Evolutionary conservation across 495 filamentous ascomycete species (phyloP), one percentile per base, ranked within the genome.

Genomic region (Thermothielavioides terrestris): DNA sequence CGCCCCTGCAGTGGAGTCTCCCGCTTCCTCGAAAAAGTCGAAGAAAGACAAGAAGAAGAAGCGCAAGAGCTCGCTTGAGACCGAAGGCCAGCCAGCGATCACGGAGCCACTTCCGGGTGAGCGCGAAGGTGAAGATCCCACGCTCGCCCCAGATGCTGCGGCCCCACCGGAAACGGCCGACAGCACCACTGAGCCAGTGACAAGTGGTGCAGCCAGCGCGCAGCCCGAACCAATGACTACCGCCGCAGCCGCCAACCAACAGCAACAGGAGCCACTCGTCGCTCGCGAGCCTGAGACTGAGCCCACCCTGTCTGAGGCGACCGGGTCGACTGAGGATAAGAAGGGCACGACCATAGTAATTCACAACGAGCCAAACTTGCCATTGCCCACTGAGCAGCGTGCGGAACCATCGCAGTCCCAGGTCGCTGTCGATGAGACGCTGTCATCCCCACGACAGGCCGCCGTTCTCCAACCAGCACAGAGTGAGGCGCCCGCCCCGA

Each of bases 21-120:
- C 50, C 21, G n/a, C 35, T 11, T 46, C 46, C 20, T 23, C 49
- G 9, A 67, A 65, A 31, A 58, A 60, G 46, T 48, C 56, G 6
- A 68, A 68, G 46, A 65, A 71, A 43, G 63, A 71, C 53, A 64
- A 69, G 48, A 68, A 66, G 47, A 46, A 26, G 6, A 60, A 58
- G 52, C 58, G 50, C 28, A 56, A 57, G 25, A 54, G 60, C 27
- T 39, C 53, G 12, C 54, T 52, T 30, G 46, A 51, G 27, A 50
- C 35, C 20, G 52, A 61, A 42, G 44, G 49, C 53, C 50, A 46
- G 52, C 36, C 15, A 42, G 14, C 35, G 20, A 42, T 6, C 10
- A 26, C 48, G 39, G 54, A 42, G 26, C 20, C 34, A 46, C 17
- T 21, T 23, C 35, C 42, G 20, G 52, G 40, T 43, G 42, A 55